phyloP scores from a whole-genome alignment of 352 stramenopile species.

The Detonula confervacea region DNA sequence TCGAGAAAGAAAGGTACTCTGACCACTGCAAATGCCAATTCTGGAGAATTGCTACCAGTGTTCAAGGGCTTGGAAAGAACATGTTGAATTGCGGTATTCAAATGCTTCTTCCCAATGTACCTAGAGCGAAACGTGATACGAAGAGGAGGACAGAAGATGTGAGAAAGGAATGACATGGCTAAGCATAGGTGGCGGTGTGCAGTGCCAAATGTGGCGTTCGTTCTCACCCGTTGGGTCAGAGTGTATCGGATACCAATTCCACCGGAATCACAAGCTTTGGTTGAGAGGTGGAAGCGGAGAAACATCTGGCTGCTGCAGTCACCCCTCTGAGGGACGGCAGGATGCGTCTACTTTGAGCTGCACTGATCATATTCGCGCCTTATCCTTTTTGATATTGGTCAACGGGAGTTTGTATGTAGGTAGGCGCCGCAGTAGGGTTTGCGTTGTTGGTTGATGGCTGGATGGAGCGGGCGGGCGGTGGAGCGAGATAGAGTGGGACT shows the following conservation, averaged over 20 bases:
- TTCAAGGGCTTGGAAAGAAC: constrained; percentile 62
- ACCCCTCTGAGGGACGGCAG: constrained; percentile 17
- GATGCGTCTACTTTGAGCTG: constrained; percentile 16
- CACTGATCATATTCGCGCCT: not conserved
- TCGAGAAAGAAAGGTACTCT: constrained; percentile 84
- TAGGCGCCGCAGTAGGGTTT: too few species aligned
- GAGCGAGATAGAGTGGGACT: too few species aligned
- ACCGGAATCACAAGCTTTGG: constrained; percentile 71
- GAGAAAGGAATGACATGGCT: too few species aligned
- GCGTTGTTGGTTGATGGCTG: too few species aligned
- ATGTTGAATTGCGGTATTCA: constrained; percentile 71
- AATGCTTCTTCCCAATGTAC: constrained; percentile 83
- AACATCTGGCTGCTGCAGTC: not conserved
- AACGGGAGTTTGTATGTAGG: too few species aligned
- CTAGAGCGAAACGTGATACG: constrained; percentile 24
- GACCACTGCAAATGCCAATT: constrained; percentile 74
- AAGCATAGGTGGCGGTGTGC: too few species aligned
- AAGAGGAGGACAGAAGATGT: too few species aligned
- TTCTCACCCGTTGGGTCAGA: constrained; percentile 79
- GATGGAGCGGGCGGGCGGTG: too few species aligned
- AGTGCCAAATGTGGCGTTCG: too few species aligned
- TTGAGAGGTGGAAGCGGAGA: constrained; percentile 4
- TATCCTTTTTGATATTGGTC: not conserved
- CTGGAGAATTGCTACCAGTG: constrained; percentile 20
- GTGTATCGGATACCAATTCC: constrained; percentile 79